Conservation (phyloP, 2,329 filamentous ascomycete species). For the Zymoseptoria crescenta region DNA sequence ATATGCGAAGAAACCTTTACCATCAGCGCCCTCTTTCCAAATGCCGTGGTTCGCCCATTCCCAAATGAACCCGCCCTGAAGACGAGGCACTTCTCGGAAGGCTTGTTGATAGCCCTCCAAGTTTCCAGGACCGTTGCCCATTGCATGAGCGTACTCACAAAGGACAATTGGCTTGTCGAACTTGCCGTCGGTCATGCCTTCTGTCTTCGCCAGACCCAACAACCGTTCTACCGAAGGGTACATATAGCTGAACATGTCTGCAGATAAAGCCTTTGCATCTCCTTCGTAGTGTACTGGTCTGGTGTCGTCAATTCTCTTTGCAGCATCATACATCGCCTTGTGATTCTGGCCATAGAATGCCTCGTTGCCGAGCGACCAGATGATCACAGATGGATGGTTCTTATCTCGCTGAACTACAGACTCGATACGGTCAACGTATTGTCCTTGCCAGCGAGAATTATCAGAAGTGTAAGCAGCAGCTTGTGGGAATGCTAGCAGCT, state of each 20-base stretch:
- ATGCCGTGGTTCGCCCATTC: constrained; percentile 38
- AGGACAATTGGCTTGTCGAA: constrained; percentile 46
- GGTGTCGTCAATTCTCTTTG: constrained; percentile 47
- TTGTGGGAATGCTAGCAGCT: constrained; percentile 46
- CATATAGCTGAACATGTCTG: constrained; percentile 62
- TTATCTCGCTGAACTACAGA: constrained; percentile 62
- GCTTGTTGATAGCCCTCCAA: constrained; percentile 55
- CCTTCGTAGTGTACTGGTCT: constrained; percentile 60
- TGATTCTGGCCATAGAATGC: constrained; percentile 63
- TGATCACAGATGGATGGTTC: constrained; percentile 59
- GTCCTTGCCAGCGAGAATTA: constrained; percentile 51
- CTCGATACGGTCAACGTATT: constrained; percentile 58
- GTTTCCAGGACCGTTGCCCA: constrained; percentile 65
- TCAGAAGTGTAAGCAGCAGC: constrained; percentile 52
- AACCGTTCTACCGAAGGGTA: constrained; percentile 50
- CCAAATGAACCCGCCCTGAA: constrained; percentile 53
- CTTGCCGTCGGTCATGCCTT: constrained; percentile 25
- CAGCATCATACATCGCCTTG: constrained; percentile 57
- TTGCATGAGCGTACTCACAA: constrained; percentile 51
- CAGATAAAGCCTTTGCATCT: constrained; percentile 49
- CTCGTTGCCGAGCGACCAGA: constrained; percentile 67
- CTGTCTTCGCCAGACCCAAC: constrained; percentile 36
- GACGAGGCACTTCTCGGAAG: constrained; percentile 51
- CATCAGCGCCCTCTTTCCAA: constrained; percentile 27
- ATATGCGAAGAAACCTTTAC: constrained; percentile 33